Conservation (phyloP, 257 asterid species). For the Solanum chmielewskii region DNA sequence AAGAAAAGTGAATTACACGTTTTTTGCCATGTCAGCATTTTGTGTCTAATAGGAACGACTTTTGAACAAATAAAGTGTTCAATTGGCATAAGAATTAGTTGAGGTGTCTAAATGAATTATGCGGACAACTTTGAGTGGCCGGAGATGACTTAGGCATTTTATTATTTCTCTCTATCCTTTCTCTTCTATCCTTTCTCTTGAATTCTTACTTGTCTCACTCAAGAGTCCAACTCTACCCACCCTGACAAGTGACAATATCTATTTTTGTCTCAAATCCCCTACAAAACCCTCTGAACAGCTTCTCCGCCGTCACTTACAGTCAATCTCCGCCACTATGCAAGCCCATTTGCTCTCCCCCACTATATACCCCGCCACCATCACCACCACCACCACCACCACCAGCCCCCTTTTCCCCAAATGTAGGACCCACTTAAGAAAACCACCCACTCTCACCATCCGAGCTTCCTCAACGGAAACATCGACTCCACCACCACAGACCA, state of each 20-base stretch:
- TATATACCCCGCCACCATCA: slow-evolving; percentile 15
- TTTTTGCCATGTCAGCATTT: no score
- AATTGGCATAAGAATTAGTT: no score
- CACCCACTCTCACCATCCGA: slow-evolving; percentile 21
- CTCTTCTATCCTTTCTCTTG: no score
- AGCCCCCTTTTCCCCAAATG: slow-evolving; percentile 17
- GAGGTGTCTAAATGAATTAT: no score
- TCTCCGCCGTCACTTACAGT: not conserved
- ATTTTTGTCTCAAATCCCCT: not conserved
- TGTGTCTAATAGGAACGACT: no score
- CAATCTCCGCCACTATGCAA: slow-evolving; percentile 11
- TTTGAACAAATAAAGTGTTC: no score
- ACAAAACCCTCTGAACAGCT: not conserved
- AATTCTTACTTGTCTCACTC: not conserved
- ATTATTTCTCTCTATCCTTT: no score
- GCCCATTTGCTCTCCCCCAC: slow-evolving; percentile 14
- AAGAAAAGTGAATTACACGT: no score
- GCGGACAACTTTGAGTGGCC: no score
- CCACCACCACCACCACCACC: not conserved
- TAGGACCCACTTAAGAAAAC: slow-evolving; percentile 9
- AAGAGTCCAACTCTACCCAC: not conserved
- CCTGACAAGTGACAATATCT: not conserved
- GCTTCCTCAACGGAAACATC: slow-evolving; percentile 25
- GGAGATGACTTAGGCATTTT: no score
- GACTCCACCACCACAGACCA: not conserved